phyloP scores from a whole-genome alignment of 768 basidiomycete genomes.

The Tricholoma terreum region DNA sequence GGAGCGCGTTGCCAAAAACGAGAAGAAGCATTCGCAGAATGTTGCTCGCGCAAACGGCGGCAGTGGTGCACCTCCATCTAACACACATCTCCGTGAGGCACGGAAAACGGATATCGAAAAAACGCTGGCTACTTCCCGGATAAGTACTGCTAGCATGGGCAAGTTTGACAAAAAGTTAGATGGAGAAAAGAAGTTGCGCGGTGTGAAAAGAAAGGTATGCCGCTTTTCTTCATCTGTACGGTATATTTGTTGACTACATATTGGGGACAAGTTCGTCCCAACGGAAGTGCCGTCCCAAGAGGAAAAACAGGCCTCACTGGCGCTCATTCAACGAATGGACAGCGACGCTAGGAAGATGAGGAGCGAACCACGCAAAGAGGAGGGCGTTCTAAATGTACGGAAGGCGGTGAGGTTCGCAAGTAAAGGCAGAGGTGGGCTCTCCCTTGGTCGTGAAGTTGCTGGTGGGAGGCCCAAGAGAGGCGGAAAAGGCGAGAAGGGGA shows the following conservation, averaged over 20 bases:
- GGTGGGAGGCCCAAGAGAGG: constrained; percentile 26
- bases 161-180: constrained; percentile 88
- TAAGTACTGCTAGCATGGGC: constrained; percentile 94
- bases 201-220: constrained; percentile 88
- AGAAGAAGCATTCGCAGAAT: constrained; percentile 72
- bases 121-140: constrained; percentile 70
- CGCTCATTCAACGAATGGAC: constrained; percentile 76
- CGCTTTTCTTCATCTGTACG: not conserved
- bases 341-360: constrained; percentile 65
- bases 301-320: constrained; percentile 74
- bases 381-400: constrained; percentile 73
- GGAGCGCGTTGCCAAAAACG: constrained; percentile 80
- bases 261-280: constrained; percentile 71
- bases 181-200: constrained; percentile 85
- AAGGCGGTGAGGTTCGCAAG: constrained; percentile 83
- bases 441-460: constrained; percentile 46
- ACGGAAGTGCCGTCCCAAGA: constrained; percentile 59
- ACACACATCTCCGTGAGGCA: constrained; percentile 33
- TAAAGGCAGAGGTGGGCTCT: constrained; percentile 61
- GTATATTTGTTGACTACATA: not conserved
- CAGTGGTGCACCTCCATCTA: constrained; percentile 7
- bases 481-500: constrained; percentile 26
- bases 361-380: constrained; percentile 41
- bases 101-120: constrained; percentile 75
- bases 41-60: constrained; percentile 46